Evolutionary conservation across 352 stramenopile genomes (phyloP).

Genomic region (Globisporangium viniferum): DNA sequence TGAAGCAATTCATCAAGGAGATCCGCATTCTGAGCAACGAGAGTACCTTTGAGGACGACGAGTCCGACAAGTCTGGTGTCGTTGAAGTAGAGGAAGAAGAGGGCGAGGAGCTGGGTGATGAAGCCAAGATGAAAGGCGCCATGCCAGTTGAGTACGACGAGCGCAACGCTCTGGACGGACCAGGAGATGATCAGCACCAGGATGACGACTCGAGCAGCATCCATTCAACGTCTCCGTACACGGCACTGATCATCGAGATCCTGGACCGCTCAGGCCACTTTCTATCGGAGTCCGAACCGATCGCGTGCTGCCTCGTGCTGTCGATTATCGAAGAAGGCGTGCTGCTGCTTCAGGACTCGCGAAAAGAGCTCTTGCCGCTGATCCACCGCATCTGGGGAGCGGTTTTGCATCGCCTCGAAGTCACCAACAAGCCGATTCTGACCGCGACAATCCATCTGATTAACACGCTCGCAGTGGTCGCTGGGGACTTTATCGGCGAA

Average conservation of each 20-base stretch:
- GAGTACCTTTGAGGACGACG: slow-evolving; percentile 24
- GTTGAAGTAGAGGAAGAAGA: slow-evolving; percentile 11
- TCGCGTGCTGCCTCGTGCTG: slow-evolving; percentile 73
- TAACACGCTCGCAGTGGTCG: slow-evolving; percentile 43
- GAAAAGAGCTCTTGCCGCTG: slow-evolving; percentile 64
- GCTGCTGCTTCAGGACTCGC: slow-evolving; percentile 34
- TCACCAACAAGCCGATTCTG: slow-evolving; percentile 62
- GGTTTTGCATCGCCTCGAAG: slow-evolving; percentile 52
- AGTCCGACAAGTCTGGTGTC: slow-evolving; percentile 1
- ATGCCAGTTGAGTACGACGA: slow-evolving; percentile 72
- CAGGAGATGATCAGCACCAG: slow-evolving; percentile 25
- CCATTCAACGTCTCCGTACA: slow-evolving; percentile 28
- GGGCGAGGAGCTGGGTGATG: slow-evolving; percentile 11
- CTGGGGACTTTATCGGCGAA: slow-evolving; percentile 77
- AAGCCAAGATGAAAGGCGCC: slow-evolving; percentile 44
- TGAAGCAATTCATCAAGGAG: slow-evolving; percentile 60
- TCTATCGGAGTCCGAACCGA: slow-evolving; percentile 58
- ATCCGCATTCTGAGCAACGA: slow-evolving; percentile 50
- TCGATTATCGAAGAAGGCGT: slow-evolving; percentile 66
- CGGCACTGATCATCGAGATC: slow-evolving; percentile 64
- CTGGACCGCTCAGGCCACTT: slow-evolving; percentile 79
- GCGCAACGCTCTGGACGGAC: slow-evolving; percentile 18
- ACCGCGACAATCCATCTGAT: slow-evolving; percentile 51
- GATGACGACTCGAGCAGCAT: slow-evolving; percentile 5
- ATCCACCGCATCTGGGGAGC: slow-evolving; percentile 75